These are phyloP conservation scores for Wilhelminamyces savonicus DNA, from an alignment of 805 yeast species.

Conservation along the genomic window DNA sequence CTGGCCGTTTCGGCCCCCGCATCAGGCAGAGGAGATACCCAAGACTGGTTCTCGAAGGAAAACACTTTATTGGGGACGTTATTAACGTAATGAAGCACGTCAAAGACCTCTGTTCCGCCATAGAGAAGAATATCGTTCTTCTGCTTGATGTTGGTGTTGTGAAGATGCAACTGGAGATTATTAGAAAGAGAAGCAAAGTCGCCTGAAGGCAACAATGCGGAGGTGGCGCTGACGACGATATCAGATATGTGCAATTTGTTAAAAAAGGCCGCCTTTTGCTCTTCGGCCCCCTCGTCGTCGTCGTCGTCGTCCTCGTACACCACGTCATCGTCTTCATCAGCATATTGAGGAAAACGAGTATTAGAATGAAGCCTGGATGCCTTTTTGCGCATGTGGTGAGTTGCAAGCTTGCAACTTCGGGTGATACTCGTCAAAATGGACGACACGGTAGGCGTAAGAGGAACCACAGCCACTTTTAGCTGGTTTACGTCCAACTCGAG, in stretches of 20 bases:
- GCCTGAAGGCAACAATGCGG: constrained; percentile 39
- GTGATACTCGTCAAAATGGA: constrained; percentile 33
- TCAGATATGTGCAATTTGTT: constrained; percentile 31
- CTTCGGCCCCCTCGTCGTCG: constrained; percentile 5
- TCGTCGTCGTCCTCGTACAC: constrained; percentile 2
- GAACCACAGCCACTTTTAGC: constrained; percentile 38
- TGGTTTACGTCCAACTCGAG: constrained; percentile 33
- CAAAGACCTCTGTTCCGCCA: constrained; percentile 48
- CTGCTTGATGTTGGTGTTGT: constrained; percentile 34
- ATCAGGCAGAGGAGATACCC: too few species aligned
- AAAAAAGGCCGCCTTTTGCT: constrained; percentile 20
- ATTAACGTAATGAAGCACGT: too few species aligned
- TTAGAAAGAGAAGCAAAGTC: constrained; percentile 28
- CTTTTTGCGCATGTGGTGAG: constrained; percentile 19
- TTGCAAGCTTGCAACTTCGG: constrained; percentile 26
- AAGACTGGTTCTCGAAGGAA: too few species aligned
- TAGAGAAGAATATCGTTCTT: constrained; percentile 34
- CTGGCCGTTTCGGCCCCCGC: too few species aligned
- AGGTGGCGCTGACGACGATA: constrained; percentile 38
- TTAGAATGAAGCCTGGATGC: constrained; percentile 4
- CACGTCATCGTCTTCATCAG: constrained; percentile 3
- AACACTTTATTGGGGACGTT: too few species aligned
- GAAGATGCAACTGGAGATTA: constrained; percentile 17
- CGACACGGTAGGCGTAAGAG: constrained; percentile 33
- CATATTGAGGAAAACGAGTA: constrained; percentile 20